Conservation (phyloP, 768 basidiomycete species). For the Rhodotorula babjevae region DNA sequence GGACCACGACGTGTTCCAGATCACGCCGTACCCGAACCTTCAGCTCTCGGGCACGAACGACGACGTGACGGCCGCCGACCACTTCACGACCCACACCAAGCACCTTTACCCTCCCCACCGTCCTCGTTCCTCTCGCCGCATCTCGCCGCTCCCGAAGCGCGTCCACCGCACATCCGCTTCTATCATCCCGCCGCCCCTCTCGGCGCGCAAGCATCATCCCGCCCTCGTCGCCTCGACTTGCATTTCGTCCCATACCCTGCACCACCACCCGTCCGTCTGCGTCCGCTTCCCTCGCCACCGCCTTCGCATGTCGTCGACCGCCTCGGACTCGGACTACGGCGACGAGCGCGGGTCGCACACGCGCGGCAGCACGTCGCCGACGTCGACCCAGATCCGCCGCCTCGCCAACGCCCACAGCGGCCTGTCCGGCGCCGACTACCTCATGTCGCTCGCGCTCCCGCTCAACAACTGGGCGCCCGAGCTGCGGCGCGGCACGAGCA, state of each 20-base stretch:
- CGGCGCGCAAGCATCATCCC: not conserved
- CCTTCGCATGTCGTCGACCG: slow-evolving; percentile 19
- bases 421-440: slow-evolving; percentile 17
- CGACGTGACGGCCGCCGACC: slow-evolving; percentile 21
- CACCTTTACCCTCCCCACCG: not conserved
- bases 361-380: not conserved
- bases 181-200: not conserved
- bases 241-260: slow-evolving; percentile 6
- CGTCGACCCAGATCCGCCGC: slow-evolving; percentile 7
- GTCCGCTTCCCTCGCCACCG: slow-evolving; percentile 23
- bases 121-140: no score
- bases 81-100: slow-evolving; percentile 29
- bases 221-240: not conserved
- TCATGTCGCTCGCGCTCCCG: slow-evolving; percentile 29
- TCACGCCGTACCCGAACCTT: slow-evolving; percentile 4
- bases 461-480: slow-evolving; percentile 25
- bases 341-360: not conserved
- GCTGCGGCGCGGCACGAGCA: not conserved
- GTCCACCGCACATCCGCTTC: not conserved
- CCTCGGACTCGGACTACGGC: slow-evolving; percentile 11
- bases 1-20: slow-evolving; percentile 8
- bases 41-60: slow-evolving; percentile 14
- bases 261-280: slow-evolving; percentile 21
- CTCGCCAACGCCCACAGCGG: not conserved
- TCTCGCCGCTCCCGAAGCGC: not conserved